phyloP scores from a whole-genome alignment of 768 basidiomycete species.

The Dentipellis sp. region DNA sequence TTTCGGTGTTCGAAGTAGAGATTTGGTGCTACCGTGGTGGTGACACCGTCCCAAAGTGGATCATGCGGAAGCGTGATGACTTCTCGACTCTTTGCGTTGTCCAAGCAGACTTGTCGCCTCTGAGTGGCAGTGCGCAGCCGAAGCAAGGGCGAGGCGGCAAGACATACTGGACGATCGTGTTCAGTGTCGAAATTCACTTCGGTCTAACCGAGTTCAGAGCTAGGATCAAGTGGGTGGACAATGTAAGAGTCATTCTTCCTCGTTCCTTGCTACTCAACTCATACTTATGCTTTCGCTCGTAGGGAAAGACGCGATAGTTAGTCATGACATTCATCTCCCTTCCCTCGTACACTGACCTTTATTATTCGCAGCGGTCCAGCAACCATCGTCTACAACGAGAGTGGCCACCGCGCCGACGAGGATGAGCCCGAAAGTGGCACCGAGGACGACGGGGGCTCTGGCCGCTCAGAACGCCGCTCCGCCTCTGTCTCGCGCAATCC shows the following conservation, averaged over 20 bases:
- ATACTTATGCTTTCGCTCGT: background rate
- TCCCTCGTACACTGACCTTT: constrained; percentile 1
- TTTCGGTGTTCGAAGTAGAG: constrained; percentile 77
- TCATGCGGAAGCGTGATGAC: constrained; percentile 51
- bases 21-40: constrained; percentile 82
- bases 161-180: constrained; percentile 78
- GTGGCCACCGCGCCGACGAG: constrained; percentile 64
- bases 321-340: constrained; percentile 13
- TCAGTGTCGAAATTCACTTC: constrained; percentile 78
- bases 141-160: constrained; percentile 57
- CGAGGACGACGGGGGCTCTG: constrained; percentile 44
- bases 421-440: constrained; percentile 58
- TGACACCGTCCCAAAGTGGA: constrained; percentile 64
- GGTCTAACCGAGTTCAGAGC: constrained; percentile 77
- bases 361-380: constrained; percentile 55
- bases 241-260: constrained; percentile 33
- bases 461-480: constrained; percentile 23
- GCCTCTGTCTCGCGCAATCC: constrained; percentile 45
- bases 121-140: constrained; percentile 61
- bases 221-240: constrained; percentile 75
- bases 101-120: constrained; percentile 65
- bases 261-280: constrained; percentile 8
- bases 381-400: constrained; percentile 74
- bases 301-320: constrained; percentile 71
- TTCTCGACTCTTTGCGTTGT: constrained; percentile 76